Percentiles rank a stretch among this genome's conserved stretches.
These are phyloP conservation scores for Melanopsichium pennsylvanicum DNA, from an alignment of 1,284 basidiomycete genomes.

Conservation along the genomic window DNA sequence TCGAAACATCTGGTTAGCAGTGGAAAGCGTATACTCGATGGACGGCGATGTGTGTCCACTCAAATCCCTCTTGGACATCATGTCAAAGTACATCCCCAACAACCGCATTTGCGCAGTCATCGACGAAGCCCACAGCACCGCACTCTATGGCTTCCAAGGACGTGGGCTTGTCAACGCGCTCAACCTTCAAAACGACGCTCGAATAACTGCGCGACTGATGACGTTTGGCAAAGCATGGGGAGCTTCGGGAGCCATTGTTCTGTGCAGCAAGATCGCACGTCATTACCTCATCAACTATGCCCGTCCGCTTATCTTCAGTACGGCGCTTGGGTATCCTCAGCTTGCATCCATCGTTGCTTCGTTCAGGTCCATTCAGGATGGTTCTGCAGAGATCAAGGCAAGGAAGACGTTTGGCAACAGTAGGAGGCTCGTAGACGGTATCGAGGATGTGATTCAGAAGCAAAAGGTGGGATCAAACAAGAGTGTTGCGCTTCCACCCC, in stretches of 20 bases:
- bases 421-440: constrained; percentile 3
- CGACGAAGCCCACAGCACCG: constrained; percentile 83
- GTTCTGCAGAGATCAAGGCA: constrained; percentile 71
- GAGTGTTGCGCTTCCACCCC: constrained; percentile 19
- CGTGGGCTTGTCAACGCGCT: constrained; percentile 48
- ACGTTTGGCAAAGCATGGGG: constrained; percentile 64
- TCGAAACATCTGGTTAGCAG: constrained; percentile 70
- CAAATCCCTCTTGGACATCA: constrained; percentile 71
- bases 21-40: constrained; percentile 93
- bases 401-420: constrained; percentile 11
- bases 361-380: constrained; percentile 78
- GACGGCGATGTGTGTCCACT: constrained; percentile 89
- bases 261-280: constrained; percentile 77
- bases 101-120: constrained; percentile 69
- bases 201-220: constrained; percentile 51
- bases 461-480: constrained; percentile 1
- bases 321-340: constrained; percentile 44
- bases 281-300: constrained; percentile 93
- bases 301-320: constrained; percentile 72
- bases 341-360: constrained; percentile 76
- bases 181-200: constrained; percentile 10
- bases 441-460: constrained; percentile 14
- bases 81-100: constrained; percentile 73
- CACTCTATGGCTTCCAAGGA: constrained; percentile 71
- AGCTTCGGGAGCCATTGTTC: constrained; percentile 73